These are phyloP conservation scores for Penicillium ucsense DNA, from an alignment of 495 filamentous ascomycete species.

Conservation along the genomic window DNA sequence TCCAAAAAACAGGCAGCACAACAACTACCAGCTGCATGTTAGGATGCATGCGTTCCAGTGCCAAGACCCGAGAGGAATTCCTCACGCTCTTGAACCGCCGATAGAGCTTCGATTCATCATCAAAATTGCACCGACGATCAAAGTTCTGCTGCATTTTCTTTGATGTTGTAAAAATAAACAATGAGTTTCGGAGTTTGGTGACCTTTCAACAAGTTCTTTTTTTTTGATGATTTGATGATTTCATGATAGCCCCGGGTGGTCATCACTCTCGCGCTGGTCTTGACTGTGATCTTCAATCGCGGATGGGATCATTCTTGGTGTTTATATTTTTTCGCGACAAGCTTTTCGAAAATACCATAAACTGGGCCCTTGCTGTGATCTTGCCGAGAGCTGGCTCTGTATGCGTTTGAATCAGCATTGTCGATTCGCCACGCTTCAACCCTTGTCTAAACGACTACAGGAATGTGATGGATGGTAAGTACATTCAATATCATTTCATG, in stretches of 20 bases:
- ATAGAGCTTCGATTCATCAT: conserved; percentile 13
- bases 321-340: too few species aligned
- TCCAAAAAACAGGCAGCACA: conserved; percentile 75
- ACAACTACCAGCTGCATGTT: conserved; percentile 96
- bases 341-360: too few species aligned
- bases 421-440: too few species aligned
- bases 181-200: conserved; percentile 32
- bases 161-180: conserved; percentile 19
- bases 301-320: too few species aligned
- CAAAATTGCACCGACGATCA: not conserved
- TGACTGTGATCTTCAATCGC: not conserved
- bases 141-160: conserved; percentile 14
- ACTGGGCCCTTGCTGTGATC: too few species aligned
- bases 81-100: conserved; percentile 65
- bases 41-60: conserved; percentile 83
- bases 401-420: too few species aligned
- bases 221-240: conserved; percentile 5
- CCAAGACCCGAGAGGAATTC: conserved; percentile 92
- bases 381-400: too few species aligned
- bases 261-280: conserved; percentile 2
- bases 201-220: conserved; percentile 29
- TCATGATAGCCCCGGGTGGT: not conserved
- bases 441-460: too few species aligned
- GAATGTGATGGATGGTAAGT: too few species aligned
- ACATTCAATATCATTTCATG: too few species aligned